Conservation (phyloP, 1,284 basidiomycete genomes). For the Ganoderma resinaceum region DNA sequence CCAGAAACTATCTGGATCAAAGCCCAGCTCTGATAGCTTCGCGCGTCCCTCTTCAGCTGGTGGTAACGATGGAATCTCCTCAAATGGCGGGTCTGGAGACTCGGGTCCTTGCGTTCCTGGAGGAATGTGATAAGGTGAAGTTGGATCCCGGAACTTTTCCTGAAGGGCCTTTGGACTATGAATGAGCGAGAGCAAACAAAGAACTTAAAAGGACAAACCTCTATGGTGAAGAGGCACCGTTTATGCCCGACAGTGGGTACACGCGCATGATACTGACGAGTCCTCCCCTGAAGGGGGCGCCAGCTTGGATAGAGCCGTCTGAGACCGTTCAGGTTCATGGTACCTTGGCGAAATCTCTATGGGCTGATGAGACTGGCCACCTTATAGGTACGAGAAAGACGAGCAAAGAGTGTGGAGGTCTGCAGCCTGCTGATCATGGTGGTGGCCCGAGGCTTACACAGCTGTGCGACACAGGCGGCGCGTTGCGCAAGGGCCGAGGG, state of each 20-base stretch:
- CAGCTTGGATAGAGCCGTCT: background rate
- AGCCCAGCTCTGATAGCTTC: constrained; percentile 56
- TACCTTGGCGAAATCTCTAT: background rate
- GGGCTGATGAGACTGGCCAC: background rate
- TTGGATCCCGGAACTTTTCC: constrained; percentile 67
- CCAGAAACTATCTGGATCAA: constrained; percentile 69
- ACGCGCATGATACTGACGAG: background rate
- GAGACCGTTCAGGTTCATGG: background rate
- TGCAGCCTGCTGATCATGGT: background rate
- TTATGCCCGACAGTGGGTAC: background rate
- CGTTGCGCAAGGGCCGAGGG: background rate
- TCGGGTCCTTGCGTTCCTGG: constrained; percentile 67
- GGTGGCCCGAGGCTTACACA: background rate
- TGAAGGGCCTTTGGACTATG: constrained; percentile 49
- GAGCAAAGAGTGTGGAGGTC: background rate
- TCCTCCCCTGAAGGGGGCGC: background rate
- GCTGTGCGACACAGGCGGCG: background rate
- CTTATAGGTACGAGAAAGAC: background rate
- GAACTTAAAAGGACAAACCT: no score
- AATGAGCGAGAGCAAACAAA: no score
- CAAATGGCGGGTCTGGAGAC: constrained; percentile 52
- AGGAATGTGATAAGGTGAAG: constrained; percentile 69
- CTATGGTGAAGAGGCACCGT: background rate
- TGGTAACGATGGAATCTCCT: constrained; percentile 34
- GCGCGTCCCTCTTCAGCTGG: constrained; percentile 47